Conservation (phyloP, 2,329 filamentous ascomycete species). For the Aspergillus awamori region DNA sequence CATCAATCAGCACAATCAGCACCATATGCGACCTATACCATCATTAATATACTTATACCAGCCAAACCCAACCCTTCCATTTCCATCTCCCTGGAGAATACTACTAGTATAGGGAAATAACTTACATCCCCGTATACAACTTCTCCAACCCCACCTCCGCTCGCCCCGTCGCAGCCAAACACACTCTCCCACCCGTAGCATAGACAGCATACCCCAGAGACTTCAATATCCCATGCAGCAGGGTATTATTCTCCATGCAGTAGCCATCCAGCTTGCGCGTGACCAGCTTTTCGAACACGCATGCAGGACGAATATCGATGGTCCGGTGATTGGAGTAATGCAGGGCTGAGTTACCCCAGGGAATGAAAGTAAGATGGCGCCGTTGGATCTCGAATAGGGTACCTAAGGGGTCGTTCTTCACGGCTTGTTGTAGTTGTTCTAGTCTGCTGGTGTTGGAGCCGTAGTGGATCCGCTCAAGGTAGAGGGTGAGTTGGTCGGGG, state of each 20-base stretch:
- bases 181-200: conserved; percentile 57
- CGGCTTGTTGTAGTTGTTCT: conserved; percentile 29
- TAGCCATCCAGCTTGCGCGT: conserved; percentile 57
- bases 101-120: not conserved
- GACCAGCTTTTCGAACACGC: conserved; percentile 58
- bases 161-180: conserved; percentile 34
- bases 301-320: conserved; percentile 54
- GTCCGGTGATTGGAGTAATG: conserved; percentile 56
- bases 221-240: conserved; percentile 56
- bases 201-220: conserved; percentile 59
- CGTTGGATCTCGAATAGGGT: conserved; percentile 41
- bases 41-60: not conserved
- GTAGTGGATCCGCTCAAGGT: conserved; percentile 38
- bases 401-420: conserved; percentile 34
- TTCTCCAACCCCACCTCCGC: conserved; percentile 17
- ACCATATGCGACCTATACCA: conserved; percentile 57
- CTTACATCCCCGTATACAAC: conserved; percentile 54
- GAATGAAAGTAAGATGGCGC: conserved; percentile 52
- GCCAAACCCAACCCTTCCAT: not conserved
- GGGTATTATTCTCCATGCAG: conserved; percentile 62
- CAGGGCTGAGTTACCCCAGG: conserved; percentile 61
- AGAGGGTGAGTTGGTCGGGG: conserved; percentile 39
- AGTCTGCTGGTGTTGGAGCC: conserved; percentile 23
- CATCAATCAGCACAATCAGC: conserved; percentile 60
- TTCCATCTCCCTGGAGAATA: not conserved